phyloP scores from a whole-genome alignment of 805 yeast genomes.

The Wickerhamiella siamensis region DNA sequence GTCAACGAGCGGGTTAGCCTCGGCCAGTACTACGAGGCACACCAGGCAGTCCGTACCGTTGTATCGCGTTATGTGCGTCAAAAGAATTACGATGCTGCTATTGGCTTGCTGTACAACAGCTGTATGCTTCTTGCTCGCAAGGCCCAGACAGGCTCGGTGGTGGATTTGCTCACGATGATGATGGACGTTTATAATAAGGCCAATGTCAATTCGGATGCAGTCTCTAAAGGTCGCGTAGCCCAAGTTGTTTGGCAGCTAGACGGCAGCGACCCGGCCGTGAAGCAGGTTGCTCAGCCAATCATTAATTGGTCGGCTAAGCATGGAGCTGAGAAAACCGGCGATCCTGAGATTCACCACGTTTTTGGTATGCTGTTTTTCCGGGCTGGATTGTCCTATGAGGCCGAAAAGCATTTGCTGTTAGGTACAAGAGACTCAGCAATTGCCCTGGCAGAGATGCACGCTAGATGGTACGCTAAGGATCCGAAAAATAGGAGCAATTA shows the following conservation, averaged over 20 bases:
- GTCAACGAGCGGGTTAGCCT: conserved; percentile 36
- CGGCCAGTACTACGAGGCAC: conserved; percentile 86
- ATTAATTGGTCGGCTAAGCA: conserved; percentile 45
- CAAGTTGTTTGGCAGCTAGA: conserved; percentile 32
- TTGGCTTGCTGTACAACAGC: conserved; percentile 58
- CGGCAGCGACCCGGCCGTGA: conserved; percentile 44
- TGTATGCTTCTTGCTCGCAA: conserved; percentile 53
- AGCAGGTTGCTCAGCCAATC: conserved; percentile 51
- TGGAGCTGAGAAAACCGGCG: conserved; percentile 48
- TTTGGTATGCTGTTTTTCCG: conserved; percentile 49
- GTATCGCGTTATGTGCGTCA: conserved; percentile 68
- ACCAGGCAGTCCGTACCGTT: conserved; percentile 83
- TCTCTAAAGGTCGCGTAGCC: conserved; percentile 33
- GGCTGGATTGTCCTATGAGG: conserved; percentile 39
- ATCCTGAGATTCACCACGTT: conserved; percentile 56
- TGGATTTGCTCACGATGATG: conserved; percentile 60
- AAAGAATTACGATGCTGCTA: conserved; percentile 54
- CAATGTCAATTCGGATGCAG: conserved; percentile 29
- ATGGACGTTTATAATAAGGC: conserved; percentile 53
- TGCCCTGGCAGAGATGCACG: conserved; percentile 34
- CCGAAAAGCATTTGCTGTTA: conserved; percentile 57
- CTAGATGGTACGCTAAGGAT: conserved; percentile 28
- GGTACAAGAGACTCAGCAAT: conserved; percentile 44
- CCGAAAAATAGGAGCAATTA: conserved; percentile 13
- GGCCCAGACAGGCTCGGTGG: conserved; percentile 64